Evolutionary conservation across 1,139 yeast species (phyloP), one percentile per base, ranked within the genome.

Genomic region (Yamadazyma diospyri): DNA sequence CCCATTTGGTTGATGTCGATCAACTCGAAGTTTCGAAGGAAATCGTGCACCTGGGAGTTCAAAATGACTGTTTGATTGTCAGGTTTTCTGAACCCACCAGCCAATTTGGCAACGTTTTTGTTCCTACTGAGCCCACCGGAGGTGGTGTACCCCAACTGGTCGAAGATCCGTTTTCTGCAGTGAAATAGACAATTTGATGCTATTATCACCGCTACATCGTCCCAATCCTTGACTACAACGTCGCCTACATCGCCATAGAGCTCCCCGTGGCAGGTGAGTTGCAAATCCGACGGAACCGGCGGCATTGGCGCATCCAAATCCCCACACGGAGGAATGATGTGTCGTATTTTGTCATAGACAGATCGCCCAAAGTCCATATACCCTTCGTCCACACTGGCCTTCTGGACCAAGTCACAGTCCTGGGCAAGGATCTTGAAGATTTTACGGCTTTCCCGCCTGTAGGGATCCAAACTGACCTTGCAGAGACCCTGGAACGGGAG

Each of bases 321-420:
- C 16, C 22, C 29, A 13, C 17, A 20, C 10, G 4, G 7, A 3
- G 28, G 28, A 9, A 24, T 6, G 16, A 18, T 13, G 45, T 25
- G 35, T 6, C 39, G 32, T 12, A 65, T 25, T 27, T 36, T 44
- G 9, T 44, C 39, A 42, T 57, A 57, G 2, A 68, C 56, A 4
- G 51, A 23, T 24, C 69, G 42, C 0, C 97, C 96, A 25, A 92
- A 56, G 56, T 92, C 97, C 43, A 92, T 48, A 53, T 83, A 92
- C 30, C 92, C 81, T 58, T 92, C 98, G 58, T 92, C 98, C 11
- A 89, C 94, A 57, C 97, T 88, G 0, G 97, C 97, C 59, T 89
- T 89, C 51, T 92, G 95, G 1, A 88, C 86, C 27, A 70, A 47
- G 43, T 78, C 86, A 52, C 87, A 81, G 31, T 60, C 55, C 5